Percentiles rank a stretch among this genome's conserved stretches.
These are phyloP conservation scores for Podospora anserina DNA, from an alignment of 495 filamentous ascomycete genomes.

Conservation along the genomic window DNA sequence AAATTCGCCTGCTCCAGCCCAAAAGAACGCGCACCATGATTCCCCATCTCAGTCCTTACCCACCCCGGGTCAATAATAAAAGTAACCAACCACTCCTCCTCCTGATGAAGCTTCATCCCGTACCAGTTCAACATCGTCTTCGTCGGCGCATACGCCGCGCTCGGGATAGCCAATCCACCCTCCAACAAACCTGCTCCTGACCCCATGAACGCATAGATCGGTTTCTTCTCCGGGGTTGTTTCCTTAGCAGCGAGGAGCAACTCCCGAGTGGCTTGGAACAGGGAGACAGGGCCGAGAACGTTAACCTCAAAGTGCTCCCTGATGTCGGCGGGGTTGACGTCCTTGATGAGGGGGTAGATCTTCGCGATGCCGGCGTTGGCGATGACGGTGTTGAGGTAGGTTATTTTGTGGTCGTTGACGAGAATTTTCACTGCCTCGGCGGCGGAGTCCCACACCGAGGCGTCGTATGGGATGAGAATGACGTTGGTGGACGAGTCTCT, in stretches of 20 bases:
- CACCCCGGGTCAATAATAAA: constrained; percentile 34
- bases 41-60: constrained; percentile 8
- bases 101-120: constrained; percentile 37
- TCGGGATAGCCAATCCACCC: constrained; percentile 21
- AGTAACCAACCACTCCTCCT: constrained; percentile 39
- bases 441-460: constrained; percentile 21
- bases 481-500: constrained; percentile 23
- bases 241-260: constrained; percentile 5
- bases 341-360: constrained; percentile 31
- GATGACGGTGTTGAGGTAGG: constrained; percentile 32
- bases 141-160: constrained; percentile 41
- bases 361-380: constrained; percentile 33
- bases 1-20: constrained; percentile 33
- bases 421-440: constrained; percentile 22
- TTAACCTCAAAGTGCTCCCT: constrained; percentile 31
- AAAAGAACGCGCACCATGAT: constrained; percentile 19
- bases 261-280: constrained; percentile 17
- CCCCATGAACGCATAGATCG: constrained; percentile 15
- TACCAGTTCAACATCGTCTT: constrained; percentile 45
- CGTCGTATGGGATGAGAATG: constrained; percentile 31
- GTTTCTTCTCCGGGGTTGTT: background rate
- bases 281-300: constrained; percentile 28
- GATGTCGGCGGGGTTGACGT: constrained; percentile 30
- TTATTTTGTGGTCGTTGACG: constrained; percentile 18
- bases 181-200: constrained; percentile 4